These are phyloP conservation scores for Dacryopinax spathularia DNA, from an alignment of 768 basidiomycete genomes.

Conservation along the genomic window DNA sequence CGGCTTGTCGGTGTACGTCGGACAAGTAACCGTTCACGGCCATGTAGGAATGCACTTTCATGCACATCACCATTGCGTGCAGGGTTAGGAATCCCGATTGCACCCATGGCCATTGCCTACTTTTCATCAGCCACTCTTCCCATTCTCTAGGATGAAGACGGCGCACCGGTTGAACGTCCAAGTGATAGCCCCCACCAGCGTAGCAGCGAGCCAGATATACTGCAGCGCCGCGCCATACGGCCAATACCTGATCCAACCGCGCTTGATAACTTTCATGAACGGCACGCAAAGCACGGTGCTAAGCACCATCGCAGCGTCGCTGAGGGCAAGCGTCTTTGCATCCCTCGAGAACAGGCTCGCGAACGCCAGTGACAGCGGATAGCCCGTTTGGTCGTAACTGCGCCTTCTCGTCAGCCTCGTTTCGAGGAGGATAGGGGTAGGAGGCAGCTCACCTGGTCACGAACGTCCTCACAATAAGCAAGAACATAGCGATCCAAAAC, in stretches of 20 bases:
- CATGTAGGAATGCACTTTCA: slow-evolving; percentile 95
- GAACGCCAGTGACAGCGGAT: slow-evolving; percentile 63
- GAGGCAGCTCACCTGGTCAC: slow-evolving; percentile 34
- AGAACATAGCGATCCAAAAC: slow-evolving; percentile 76
- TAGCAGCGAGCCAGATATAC: slow-evolving; percentile 58
- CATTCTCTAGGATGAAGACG: neutral
- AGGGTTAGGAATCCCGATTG: slow-evolving; percentile 82
- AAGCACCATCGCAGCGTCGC: slow-evolving; percentile 67
- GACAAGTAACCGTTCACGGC: slow-evolving; percentile 76
- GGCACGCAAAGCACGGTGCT: slow-evolving; percentile 64
- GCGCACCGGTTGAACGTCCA: slow-evolving; percentile 81
- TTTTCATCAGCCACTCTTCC: neutral
- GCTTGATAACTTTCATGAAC: slow-evolving; percentile 60
- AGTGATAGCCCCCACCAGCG: slow-evolving; percentile 57
- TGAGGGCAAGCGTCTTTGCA: slow-evolving; percentile 64
- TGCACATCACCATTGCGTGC: slow-evolving; percentile 79
- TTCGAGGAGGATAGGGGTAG: neutral
- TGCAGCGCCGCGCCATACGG: slow-evolving; percentile 65
- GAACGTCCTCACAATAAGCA: slow-evolving; percentile 67
- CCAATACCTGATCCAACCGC: slow-evolving; percentile 70
- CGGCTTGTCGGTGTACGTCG: slow-evolving; percentile 34
- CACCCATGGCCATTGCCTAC: slow-evolving; percentile 95
- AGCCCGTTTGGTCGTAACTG: slow-evolving; percentile 56
- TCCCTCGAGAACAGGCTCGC: slow-evolving; percentile 79
- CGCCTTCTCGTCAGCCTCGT: slow-evolving; percentile 5